Evolutionary conservation across 2,329 filamentous ascomycete species (phyloP), one percentile per base, ranked within the genome.

Genomic region (Phaeosphaeriaceae sp.): DNA sequence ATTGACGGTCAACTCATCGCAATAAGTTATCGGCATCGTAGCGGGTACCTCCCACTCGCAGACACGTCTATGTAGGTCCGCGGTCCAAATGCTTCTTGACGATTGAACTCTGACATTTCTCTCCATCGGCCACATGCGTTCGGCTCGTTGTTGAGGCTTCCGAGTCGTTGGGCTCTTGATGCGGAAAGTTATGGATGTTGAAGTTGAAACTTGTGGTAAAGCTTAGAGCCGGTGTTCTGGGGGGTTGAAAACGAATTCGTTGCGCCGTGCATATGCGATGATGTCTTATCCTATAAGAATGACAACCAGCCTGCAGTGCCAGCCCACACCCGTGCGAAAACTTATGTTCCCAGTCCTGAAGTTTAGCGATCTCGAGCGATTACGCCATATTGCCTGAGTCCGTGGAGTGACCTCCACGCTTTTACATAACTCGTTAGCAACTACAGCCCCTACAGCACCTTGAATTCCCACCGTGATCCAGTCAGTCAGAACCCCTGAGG

Each of bases 51-150:
- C 70, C 60, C 66, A 68, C 54, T 71, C 54, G 66, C 70, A 73
- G 61, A 64, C 36, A 49, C 56, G 55, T 65, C 66, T 63, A 59
- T 67, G 67, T 66, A 72, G 62, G 66, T 71, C 68, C 61, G 69
- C 61, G 60, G 63, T 61, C 69, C 69, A 73, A 68, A 63, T 50
- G 55, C 59, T 66, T 63, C 58, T 55, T 58, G 61, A 52, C 54
- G 55, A 59, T 62, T 62, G 54, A 56, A 61, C 41, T 62, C 65
- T 50, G 68, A 70, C 69, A 72, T 72, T 63, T 52, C 66, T 69
- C 67, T 71, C 69, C 69, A 72, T 72, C 61, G 63, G 69, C 67
- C 50, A 56, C 48, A 50, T 46, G 44, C 51, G 52, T 48, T 58
- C 42, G 47, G 37, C 44, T 54, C 40, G 47, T 46, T 45, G 44